Percentiles rank a stretch among this genome's conserved stretches.
Evolutionary conservation across 495 filamentous ascomycete genomes (phyloP).

Genomic region (Immersiella caudata): DNA sequence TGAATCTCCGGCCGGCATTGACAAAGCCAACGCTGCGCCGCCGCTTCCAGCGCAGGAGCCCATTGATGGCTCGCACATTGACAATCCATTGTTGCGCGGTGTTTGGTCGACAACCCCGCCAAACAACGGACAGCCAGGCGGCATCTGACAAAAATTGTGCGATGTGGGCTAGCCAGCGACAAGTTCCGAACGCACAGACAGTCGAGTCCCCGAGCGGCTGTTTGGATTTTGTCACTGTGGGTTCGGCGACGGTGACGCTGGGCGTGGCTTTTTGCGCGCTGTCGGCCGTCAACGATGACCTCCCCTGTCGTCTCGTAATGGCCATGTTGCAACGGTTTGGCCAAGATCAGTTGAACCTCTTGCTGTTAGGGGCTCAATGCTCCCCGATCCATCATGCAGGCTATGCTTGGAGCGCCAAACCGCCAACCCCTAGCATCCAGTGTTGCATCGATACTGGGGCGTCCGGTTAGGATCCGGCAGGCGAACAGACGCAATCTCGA

Average conservation of each 20-base stretch:
- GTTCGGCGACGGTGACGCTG: conserved; percentile 1
- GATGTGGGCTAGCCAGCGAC: conserved; percentile 28
- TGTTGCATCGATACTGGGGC: conserved; percentile 31
- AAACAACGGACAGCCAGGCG: conserved; percentile 27
- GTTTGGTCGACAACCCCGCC: conserved; percentile 32
- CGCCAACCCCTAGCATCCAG: background rate
- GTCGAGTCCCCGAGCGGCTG: conserved; percentile 20
- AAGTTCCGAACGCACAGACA: conserved; percentile 40
- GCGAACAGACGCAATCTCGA: conserved; percentile 31
- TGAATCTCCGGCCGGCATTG: conserved; percentile 22
- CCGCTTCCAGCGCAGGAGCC: conserved; percentile 25
- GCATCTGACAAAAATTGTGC: conserved; percentile 31
- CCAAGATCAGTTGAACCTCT: conserved; percentile 33
- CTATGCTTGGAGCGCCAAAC: conserved; percentile 23
- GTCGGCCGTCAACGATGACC: conserved; percentile 7
- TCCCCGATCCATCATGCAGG: conserved; percentile 29
- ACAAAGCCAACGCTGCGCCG: conserved; percentile 16
- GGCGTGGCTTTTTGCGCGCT: conserved; percentile 2
- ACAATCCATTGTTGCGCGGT: conserved; percentile 30
- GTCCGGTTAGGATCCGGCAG: conserved; percentile 21
- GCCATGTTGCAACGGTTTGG: conserved; percentile 28
- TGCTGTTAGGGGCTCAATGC: conserved; percentile 27
- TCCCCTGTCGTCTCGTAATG: conserved; percentile 23
- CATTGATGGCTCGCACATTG: conserved; percentile 24
- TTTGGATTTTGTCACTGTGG: conserved; percentile 13